phyloP scores from a whole-genome alignment of 2,329 filamentous ascomycete species.

The Penicillium sp. region DNA sequence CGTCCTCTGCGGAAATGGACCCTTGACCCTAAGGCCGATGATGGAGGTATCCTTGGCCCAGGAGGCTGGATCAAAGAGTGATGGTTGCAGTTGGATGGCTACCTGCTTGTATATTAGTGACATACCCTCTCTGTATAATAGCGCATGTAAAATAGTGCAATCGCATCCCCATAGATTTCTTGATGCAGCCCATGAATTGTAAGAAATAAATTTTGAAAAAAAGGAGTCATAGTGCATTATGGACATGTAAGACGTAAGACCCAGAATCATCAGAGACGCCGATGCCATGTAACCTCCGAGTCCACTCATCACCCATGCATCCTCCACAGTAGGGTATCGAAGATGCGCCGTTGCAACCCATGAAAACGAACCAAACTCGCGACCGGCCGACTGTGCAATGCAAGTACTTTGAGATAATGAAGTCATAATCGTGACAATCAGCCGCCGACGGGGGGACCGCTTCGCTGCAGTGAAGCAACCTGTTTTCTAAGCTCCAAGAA shows the following conservation, averaged over 20 bases:
- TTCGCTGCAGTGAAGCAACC: conserved; percentile 41
- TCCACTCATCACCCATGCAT: conserved; percentile 22
- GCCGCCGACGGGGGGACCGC: conserved; percentile 35
- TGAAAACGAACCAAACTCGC: conserved; percentile 21
- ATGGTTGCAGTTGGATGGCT: conserved; percentile 32
- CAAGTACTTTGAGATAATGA: conserved; percentile 13
- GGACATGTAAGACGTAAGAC: conserved; percentile 15
- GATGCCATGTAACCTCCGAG: conserved; percentile 22
- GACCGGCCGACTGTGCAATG: conserved; percentile 20
- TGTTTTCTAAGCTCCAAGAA: conserved; percentile 51
- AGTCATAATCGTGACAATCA: conserved; percentile 23
- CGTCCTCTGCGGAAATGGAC: conserved; percentile 68
- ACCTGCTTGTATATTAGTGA: conserved; percentile 22
- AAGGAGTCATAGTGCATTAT: conserved; percentile 7
- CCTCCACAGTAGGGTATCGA: conserved; percentile 28
- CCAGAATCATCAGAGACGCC: conserved; percentile 22
- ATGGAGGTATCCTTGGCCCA: conserved; percentile 67
- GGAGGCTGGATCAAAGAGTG: conserved; percentile 47
- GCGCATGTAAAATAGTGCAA: not conserved
- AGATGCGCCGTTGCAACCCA: conserved; percentile 27
- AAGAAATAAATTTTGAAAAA: conserved; percentile 1
- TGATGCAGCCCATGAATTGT: conserved; percentile 1
- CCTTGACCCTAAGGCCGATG: conserved; percentile 60
- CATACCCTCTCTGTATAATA: conserved; percentile 11
- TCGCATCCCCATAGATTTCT: not conserved